Percentiles rank a stretch among this genome's conserved stretches.
Conservation (phyloP, 2,329 filamentous ascomycete species). For the Dendrostoma leiphaemia region DNA sequence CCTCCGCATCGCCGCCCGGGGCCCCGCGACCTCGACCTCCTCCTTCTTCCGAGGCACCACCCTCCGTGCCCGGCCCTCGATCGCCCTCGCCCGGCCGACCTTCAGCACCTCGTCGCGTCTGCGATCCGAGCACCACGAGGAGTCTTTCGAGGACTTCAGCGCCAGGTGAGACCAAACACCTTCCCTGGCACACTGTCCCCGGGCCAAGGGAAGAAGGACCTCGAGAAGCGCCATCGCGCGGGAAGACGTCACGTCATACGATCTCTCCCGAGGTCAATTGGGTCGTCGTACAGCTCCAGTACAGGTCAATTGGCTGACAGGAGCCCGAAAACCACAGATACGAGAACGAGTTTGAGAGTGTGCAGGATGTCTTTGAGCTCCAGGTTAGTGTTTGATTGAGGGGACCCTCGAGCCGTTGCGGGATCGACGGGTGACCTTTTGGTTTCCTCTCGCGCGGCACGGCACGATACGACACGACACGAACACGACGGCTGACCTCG, state of each 20-base stretch:
- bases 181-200: conserved; percentile 13
- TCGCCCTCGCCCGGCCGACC: conserved; percentile 47
- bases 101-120: conserved; percentile 63
- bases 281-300: conserved; percentile 7
- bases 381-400: conserved; percentile 70
- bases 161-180: conserved; percentile 70
- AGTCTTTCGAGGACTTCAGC: conserved; percentile 99
- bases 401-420: no score
- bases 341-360: conserved; percentile 97
- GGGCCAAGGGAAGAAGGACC: not conserved
- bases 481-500: conserved; percentile 16
- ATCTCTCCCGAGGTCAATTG: conserved; percentile 14
- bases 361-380: conserved; percentile 99
- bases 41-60: conserved; percentile 62
- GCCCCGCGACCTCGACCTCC: conserved; percentile 51
- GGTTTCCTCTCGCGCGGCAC: not conserved
- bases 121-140: conserved; percentile 73
- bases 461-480: conserved; percentile 15
- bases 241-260: conserved; percentile 12
- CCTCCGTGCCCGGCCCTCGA: conserved; percentile 39
- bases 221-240: not conserved
- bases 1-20: conserved; percentile 70
- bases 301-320: conserved; percentile 37
- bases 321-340: conserved; percentile 61
- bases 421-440: no score